phyloP scores from a whole-genome alignment of 345 rosid genomes.

The Sisymbrium irio region DNA sequence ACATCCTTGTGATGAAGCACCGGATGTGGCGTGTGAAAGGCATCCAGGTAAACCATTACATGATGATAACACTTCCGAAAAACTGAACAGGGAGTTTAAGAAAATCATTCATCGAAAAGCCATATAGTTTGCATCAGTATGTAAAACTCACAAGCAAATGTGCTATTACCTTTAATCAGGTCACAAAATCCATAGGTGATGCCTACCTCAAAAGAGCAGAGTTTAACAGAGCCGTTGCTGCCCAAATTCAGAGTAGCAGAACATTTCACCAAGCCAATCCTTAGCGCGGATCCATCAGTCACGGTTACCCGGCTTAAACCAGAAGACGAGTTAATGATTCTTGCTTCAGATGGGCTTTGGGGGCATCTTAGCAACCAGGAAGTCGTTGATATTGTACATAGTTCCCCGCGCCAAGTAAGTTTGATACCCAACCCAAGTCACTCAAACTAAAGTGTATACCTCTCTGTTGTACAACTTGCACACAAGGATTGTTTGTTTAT shows the following conservation, averaged over 20 bases:
- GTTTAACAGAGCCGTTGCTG: constrained; percentile 70
- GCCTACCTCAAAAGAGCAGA: constrained; percentile 73
- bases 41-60: constrained; percentile 54
- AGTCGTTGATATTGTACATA: constrained; percentile 60
- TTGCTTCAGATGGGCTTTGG: constrained; percentile 94
- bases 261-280: constrained; percentile 61
- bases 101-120: neutral
- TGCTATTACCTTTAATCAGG: constrained; percentile 38
- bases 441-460: neutral
- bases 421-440: neutral
- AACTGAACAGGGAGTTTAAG: neutral
- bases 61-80: neutral
- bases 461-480: neutral
- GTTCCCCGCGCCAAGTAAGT: constrained; percentile 55
- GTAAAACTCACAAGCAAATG: constrained; percentile 8
- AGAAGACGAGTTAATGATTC: constrained; percentile 67
- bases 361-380: constrained; percentile 75
- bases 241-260: constrained; percentile 54
- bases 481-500: neutral
- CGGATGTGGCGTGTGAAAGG: constrained; percentile 84
- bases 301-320: constrained; percentile 48
- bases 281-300: constrained; percentile 64
- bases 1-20: constrained; percentile 62
- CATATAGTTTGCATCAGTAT: neutral
- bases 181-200: constrained; percentile 84